phyloP scores from a whole-genome alignment of 73 alveolate species.

The Paramecium tetraurelia region DNA sequence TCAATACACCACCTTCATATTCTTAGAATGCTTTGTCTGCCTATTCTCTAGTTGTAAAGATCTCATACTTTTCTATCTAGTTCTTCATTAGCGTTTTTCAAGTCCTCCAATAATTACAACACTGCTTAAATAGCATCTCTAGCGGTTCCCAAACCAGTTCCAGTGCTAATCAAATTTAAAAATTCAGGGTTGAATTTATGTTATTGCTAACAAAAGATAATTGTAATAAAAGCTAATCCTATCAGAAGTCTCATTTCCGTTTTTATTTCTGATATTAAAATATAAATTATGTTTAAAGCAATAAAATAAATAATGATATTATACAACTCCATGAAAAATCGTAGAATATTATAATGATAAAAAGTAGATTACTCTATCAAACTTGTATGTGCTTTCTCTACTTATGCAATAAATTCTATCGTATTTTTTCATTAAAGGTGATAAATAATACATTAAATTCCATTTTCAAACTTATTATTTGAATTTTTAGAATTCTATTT shows the following conservation, averaged over 20 bases:
- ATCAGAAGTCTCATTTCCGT: not conserved
- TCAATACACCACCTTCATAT: constrained; percentile 33
- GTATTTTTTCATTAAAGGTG: no score
- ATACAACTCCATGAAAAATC: not conserved
- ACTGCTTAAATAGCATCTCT: constrained; percentile 35
- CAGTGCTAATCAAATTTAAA: constrained; percentile 14
- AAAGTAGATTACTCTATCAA: not conserved
- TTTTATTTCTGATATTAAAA: not conserved
- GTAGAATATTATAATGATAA: not conserved
- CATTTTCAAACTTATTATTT: not conserved
- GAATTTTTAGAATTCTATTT: not conserved
- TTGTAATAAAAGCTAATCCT: not conserved
- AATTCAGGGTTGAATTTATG: constrained; percentile 36
- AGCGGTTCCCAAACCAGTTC: not conserved
- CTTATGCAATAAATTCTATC: no score
- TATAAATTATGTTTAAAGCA: not conserved
- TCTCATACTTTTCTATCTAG: constrained; percentile 27
- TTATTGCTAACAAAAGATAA: not conserved
- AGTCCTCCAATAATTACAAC: not conserved
- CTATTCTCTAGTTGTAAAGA: not conserved
- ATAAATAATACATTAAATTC: not conserved
- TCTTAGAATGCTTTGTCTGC: constrained; percentile 18
- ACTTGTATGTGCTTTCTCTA: not conserved
- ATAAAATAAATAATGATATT: not conserved
- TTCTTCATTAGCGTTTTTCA: constrained; percentile 43